Conservation (phyloP, 148 eudicot genomes). For the Rhododendron ferrugineum region DNA sequence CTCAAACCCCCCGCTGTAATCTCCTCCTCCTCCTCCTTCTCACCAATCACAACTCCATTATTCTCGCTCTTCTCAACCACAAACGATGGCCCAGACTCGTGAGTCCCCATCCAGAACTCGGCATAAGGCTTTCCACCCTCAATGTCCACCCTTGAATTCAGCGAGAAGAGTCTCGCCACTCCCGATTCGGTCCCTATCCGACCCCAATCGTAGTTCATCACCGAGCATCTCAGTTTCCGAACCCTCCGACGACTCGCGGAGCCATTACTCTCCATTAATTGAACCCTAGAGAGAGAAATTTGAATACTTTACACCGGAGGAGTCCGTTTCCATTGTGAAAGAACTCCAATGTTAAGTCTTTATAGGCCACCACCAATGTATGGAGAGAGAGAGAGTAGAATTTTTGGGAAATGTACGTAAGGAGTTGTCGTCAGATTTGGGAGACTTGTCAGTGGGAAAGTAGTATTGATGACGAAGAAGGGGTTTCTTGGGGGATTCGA, state of each 20-base stretch:
- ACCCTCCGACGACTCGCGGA: conserved; percentile 20
- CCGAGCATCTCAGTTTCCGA: conserved; percentile 58
- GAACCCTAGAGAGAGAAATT: neutral
- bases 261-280: conserved; percentile 27
- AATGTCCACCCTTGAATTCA: conserved; percentile 40
- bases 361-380: neutral
- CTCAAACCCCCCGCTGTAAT: conserved; percentile 61
- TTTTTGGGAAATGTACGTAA: neutral
- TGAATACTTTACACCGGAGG: neutral
- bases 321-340: neutral
- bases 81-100: conserved; percentile 75
- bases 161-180: conserved; percentile 49
- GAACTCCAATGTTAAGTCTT: neutral
- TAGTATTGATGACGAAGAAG: neutral
- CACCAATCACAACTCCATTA: conserved; percentile 20
- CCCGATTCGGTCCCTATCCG: conserved; percentile 46
- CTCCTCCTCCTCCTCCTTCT: conserved; percentile 15
- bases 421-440: conserved; percentile 4
- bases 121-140: conserved; percentile 56
- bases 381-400: neutral
- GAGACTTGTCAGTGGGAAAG: neutral
- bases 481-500: neutral
- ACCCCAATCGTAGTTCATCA: conserved; percentile 84
- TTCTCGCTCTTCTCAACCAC: conserved; percentile 8
- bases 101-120: conserved; percentile 98